phyloP scores from a whole-genome alignment of 2,329 filamentous ascomycete species.

The Sporothrix pallida region DNA sequence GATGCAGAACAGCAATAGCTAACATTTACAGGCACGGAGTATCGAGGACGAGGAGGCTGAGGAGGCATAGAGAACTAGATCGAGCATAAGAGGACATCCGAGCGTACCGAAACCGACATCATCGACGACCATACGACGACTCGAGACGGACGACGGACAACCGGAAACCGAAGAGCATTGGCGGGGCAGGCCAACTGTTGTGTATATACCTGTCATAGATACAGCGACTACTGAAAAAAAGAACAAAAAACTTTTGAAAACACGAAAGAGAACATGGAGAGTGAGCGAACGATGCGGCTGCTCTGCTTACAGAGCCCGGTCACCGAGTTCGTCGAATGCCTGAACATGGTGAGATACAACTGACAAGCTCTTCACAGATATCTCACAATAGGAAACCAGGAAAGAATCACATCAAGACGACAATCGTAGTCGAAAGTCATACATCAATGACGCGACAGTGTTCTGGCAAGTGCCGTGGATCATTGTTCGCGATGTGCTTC shows the following conservation, averaged over 20 bases:
- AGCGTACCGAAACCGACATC: background rate
- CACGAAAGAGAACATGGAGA: no score
- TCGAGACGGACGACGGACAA: background rate
- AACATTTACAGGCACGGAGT: constrained; percentile 27
- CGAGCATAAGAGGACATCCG: background rate
- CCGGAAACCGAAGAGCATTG: constrained; percentile 3
- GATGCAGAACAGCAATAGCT: background rate
- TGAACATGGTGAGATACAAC: no score
- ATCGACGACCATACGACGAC: background rate
- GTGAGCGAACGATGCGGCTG: no score
- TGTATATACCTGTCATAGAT: constrained; percentile 35
- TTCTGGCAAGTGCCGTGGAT: no score
- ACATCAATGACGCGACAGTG: no score
- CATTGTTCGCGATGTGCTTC: no score
- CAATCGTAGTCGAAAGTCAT: no score
- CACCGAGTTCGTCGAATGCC: no score
- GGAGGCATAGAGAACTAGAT: background rate
- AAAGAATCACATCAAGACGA: no score
- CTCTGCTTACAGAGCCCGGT: no score
- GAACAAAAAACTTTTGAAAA: background rate
- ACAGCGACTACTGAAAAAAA: constrained; percentile 25
- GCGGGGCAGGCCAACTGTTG: constrained; percentile 23
- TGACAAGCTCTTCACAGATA: no score
- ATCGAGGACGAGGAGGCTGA: constrained; percentile 30
- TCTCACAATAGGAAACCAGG: no score